phyloP scores from a whole-genome alignment of 2,329 filamentous ascomycete species.

The Westerdykella ornata region DNA sequence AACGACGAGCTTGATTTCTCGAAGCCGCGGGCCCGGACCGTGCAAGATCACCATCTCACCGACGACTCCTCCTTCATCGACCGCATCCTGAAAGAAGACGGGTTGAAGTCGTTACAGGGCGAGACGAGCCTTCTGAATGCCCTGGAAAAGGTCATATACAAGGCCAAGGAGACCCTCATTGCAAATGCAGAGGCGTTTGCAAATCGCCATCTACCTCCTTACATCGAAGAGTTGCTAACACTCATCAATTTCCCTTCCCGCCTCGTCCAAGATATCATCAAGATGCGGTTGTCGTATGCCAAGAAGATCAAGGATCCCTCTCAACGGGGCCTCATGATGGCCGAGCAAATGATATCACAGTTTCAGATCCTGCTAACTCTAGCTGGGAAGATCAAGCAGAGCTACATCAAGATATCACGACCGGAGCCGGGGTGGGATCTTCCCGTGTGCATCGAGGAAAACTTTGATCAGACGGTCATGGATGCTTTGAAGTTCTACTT shows the following conservation, averaged over 20 bases:
- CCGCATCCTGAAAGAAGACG: constrained; percentile 90
- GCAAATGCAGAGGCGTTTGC: constrained; percentile 77
- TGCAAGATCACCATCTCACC: constrained; percentile 63
- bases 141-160: constrained; percentile 79
- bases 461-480: constrained; percentile 84
- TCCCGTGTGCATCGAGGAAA: constrained; percentile 92
- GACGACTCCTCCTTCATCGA: constrained; percentile 94
- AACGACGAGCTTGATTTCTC: constrained; percentile 92
- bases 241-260: constrained; percentile 96
- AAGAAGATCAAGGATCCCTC: constrained; percentile 93
- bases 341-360: constrained; percentile 95
- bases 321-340: constrained; percentile 86
- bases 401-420: constrained; percentile 75
- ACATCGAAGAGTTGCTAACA: constrained; percentile 91
- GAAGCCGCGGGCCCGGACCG: constrained; percentile 62
- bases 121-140: constrained; percentile 76
- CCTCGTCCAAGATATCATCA: constrained; percentile 93
- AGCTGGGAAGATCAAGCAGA: constrained; percentile 85
- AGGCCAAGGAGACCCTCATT: constrained; percentile 88
- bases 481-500: constrained; percentile 97
- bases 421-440: constrained; percentile 91
- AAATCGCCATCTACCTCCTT: constrained; percentile 84
- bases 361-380: constrained; percentile 90
- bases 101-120: constrained; percentile 82
- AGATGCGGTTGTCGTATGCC: constrained; percentile 82